Conservation (phyloP, 1,284 basidiomycete species). For the Ceratobasidium sp. region DNA sequence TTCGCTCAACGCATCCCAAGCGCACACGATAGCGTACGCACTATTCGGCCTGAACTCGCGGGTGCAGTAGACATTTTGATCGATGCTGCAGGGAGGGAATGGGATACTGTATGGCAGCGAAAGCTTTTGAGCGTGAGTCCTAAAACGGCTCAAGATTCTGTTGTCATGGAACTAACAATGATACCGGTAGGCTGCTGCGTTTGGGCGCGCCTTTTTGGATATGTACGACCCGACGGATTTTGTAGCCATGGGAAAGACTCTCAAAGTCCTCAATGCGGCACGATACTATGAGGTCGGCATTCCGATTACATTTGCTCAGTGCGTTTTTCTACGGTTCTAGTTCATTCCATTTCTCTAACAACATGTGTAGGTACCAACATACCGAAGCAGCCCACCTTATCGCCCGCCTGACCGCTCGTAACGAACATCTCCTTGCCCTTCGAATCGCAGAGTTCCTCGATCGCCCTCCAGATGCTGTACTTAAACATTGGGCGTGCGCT, state of each 20-base stretch:
- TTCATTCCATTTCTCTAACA: not conserved
- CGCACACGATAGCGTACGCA: slow-evolving; percentile 92
- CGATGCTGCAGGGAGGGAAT: slow-evolving; percentile 92
- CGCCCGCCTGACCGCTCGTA: slow-evolving; percentile 83
- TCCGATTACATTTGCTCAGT: slow-evolving; percentile 93
- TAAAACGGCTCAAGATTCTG: not conserved
- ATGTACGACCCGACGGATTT: slow-evolving; percentile 91
- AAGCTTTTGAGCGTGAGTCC: slow-evolving; percentile 78
- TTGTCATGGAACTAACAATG: not conserved
- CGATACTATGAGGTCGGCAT: slow-evolving; percentile 92
- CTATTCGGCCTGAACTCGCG: slow-evolving; percentile 85
- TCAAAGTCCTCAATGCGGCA: slow-evolving; percentile 96
- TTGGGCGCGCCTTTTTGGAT: slow-evolving; percentile 93
- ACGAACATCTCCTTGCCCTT: slow-evolving; percentile 90
- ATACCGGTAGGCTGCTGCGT: slow-evolving; percentile 82
- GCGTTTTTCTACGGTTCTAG: slow-evolving; percentile 48
- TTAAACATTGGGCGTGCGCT: slow-evolving; percentile 96
- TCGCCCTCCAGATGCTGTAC: slow-evolving; percentile 84
- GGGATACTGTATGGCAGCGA: slow-evolving; percentile 90
- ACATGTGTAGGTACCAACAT: slow-evolving; percentile 71
- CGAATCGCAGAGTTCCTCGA: slow-evolving; percentile 88
- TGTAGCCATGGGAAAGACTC: slow-evolving; percentile 87
- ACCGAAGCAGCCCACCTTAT: slow-evolving; percentile 83
- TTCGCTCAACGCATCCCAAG: slow-evolving; percentile 86
- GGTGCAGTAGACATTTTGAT: slow-evolving; percentile 92